phyloP scores from a whole-genome alignment of 371 early-diverging fungal genomes.

The Rhizomucor pusillus region DNA sequence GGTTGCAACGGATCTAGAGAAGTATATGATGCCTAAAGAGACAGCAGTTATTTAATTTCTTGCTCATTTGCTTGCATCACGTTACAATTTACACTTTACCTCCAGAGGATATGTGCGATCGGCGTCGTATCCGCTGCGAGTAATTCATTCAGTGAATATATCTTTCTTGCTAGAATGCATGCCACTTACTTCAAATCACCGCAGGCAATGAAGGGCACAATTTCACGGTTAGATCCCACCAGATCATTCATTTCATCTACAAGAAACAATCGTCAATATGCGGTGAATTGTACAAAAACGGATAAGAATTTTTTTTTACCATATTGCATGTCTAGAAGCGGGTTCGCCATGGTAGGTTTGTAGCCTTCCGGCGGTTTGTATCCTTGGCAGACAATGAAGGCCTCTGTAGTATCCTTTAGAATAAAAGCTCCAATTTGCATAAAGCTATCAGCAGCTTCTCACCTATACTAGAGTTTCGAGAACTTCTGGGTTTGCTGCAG shows the following conservation, averaged over 20 bases:
- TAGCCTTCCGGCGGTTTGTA: slow-evolving; percentile 84
- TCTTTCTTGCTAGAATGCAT: neutral
- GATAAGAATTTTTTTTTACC: slow-evolving; percentile 46
- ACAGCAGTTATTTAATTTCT: slow-evolving; percentile 3
- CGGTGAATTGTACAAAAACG: no score
- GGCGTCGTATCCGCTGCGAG: slow-evolving; percentile 72
- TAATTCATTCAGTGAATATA: neutral
- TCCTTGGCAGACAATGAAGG: slow-evolving; percentile 91
- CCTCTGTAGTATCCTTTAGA: slow-evolving; percentile 52
- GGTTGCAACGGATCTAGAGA: slow-evolving; percentile 77
- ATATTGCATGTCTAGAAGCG: slow-evolving; percentile 77
- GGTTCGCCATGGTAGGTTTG: slow-evolving; percentile 86
- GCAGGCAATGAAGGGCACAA: slow-evolving; percentile 91
- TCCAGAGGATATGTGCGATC: slow-evolving; percentile 78
- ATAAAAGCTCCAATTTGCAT: no score
- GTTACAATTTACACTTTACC: neutral
- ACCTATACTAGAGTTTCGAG: slow-evolving; percentile 90
- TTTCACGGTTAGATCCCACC: slow-evolving; percentile 69
- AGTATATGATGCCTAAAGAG: slow-evolving; percentile 39
- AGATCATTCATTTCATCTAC: slow-evolving; percentile 59
- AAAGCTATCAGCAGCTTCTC: slow-evolving; percentile 1
- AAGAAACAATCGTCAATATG: neutral
- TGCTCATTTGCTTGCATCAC: slow-evolving; percentile 35
- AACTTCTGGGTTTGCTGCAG: slow-evolving; percentile 94
- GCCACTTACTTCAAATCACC: slow-evolving; percentile 76